Evolutionary conservation across 805 yeast species (phyloP).

Genomic region (Candida endomychidarum): DNA sequence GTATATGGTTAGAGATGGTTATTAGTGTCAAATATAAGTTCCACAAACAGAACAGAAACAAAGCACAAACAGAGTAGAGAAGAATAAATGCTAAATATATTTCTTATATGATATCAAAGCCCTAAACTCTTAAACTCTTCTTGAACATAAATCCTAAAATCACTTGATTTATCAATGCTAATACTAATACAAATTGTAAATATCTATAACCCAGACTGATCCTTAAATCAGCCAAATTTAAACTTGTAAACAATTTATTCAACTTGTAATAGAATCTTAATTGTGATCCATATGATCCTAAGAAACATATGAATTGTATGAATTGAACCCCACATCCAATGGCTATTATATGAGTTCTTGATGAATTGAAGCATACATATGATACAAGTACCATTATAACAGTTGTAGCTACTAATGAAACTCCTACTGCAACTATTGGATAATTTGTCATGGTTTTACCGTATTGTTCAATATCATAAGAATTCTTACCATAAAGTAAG

Average conservation of each 20-base stretch:
- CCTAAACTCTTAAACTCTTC: background rate
- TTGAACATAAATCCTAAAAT: slow-evolving; percentile 5
- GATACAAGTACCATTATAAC: slow-evolving; percentile 7
- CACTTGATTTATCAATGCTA: slow-evolving; percentile 9
- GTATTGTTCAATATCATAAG: slow-evolving; percentile 15
- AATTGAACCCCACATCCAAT: slow-evolving; percentile 4
- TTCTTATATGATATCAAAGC: too few species aligned
- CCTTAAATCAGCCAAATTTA: slow-evolving; percentile 14
- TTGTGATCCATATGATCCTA: slow-evolving; percentile 13
- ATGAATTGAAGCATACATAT: slow-evolving; percentile 5
- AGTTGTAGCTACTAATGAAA: slow-evolving; percentile 9
- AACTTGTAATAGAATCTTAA: slow-evolving; percentile 12
- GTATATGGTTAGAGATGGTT: slow-evolving; percentile 42
- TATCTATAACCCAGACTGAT: slow-evolving; percentile 15
- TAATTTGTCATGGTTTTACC: slow-evolving; percentile 15
- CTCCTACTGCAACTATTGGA: slow-evolving; percentile 10
- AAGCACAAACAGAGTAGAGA: too few species aligned
- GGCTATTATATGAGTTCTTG: background rate
- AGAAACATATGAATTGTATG: slow-evolving; percentile 9
- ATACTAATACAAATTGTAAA: slow-evolving; percentile 9
- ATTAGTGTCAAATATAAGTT: background rate
- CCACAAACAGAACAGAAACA: too few species aligned
- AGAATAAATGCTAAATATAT: too few species aligned
- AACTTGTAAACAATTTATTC: slow-evolving; percentile 6
- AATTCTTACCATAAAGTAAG: slow-evolving; percentile 15